These are phyloP conservation scores for Ganoderma sp. DNA, from an alignment of 1,284 basidiomycete species.

Conservation along the genomic window DNA sequence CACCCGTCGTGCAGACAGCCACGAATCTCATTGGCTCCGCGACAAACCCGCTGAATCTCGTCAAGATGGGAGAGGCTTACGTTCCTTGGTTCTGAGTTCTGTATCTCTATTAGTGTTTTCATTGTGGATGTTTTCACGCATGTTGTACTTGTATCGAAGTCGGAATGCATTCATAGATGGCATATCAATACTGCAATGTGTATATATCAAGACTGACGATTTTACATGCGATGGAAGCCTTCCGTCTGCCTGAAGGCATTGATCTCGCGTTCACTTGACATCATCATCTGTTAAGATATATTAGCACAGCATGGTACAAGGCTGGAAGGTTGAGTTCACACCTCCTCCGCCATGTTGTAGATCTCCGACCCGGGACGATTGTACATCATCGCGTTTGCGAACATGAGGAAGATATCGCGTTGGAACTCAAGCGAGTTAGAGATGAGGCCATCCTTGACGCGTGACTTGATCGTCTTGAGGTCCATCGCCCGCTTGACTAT, in stretches of 20 bases:
- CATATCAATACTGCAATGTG: constrained; percentile 20
- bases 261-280: constrained; percentile 80
- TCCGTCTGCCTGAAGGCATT: constrained; percentile 79
- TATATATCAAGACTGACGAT: constrained; percentile 5
- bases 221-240: constrained; percentile 52
- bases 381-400: constrained; percentile 96
- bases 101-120: background rate
- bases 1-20: constrained; percentile 81
- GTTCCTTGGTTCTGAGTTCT: constrained; percentile 80
- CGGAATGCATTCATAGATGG: constrained; percentile 11
- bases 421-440: constrained; percentile 85
- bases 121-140: background rate
- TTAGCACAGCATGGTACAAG: background rate
- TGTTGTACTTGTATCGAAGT: constrained; percentile 21
- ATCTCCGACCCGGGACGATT: constrained; percentile 86
- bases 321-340: constrained; percentile 36
- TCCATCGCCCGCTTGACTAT: constrained; percentile 94
- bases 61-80: constrained; percentile 82
- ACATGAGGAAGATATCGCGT: constrained; percentile 90
- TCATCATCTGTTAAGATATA: constrained; percentile 72
- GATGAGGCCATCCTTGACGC: constrained; percentile 84
- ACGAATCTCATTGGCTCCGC: constrained; percentile 83
- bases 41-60: constrained; percentile 77
- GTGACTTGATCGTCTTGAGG: constrained; percentile 85
- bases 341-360: constrained; percentile 88